Base-by-base conservation (phyloP, 441 rosid genomes). In the Gossypium davidsonii region DNA sequence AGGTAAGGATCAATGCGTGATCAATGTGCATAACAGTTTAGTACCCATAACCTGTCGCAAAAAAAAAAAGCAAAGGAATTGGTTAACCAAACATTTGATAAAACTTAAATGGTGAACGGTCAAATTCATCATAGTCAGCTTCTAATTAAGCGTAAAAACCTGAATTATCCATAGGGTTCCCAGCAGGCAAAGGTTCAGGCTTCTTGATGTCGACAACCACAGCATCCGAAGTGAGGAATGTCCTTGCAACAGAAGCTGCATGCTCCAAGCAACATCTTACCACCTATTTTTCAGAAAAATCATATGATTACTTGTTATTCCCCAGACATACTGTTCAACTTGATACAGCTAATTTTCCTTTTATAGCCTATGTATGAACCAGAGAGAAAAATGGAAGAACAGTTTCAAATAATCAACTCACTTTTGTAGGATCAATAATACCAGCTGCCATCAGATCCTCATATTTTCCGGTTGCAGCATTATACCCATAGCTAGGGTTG, bases 191-290 rank as follows among this genome's bases (percentile, higher is more conserved):
- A 6, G 94, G 75, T 66, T 91, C 94, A 3, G 96, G 88, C 73
- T 92, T 94, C 82, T 90, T 90, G 78, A 93, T 90, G 82, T 93
- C 98, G 25, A 93, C 94, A 17, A 93, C 98, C 34, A 93, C 98
- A 71, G 93, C 89, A 51, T 91, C 98, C 0, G 98, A 93, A 91
- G 88, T 91, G 86, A 93, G 81, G 87, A 93, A 93, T 4, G 97
- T 93, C 73, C 88, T 91, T 1, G 96, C 97, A 14, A 93, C 97
- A 0, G 98, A 93, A 57, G 97, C 79, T 8, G 98, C 96, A 77
- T 93, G 98, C 85, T 93, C 98, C 83, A 91, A 64, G 89, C 98
- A 93, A 77, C 98, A 93, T 83, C 98, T 87, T 12, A 93, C 98
- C 81, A 91, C 98, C 97, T 92, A 82, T 49, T 26, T 71, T 25